Evolutionary conservation across 192 early-diverging fungal species (phyloP), one percentile per base, ranked within the genome.

Genomic region (Podila epigama): DNA sequence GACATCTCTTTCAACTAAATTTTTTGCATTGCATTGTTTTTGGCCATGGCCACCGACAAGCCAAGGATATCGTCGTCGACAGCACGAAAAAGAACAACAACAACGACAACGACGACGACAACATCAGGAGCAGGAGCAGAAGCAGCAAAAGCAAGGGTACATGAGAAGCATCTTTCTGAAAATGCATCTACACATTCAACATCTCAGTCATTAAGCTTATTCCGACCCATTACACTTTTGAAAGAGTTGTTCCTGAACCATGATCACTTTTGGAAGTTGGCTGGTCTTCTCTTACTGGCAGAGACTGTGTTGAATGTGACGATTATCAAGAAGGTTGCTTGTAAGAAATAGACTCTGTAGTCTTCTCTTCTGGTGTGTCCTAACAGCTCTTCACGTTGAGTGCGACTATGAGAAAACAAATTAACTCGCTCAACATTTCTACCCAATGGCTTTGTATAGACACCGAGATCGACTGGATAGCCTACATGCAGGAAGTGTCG

Each of bases 391-490:
- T n/a, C n/a, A n/a, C n/a, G n/a, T n/a, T n/a, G n/a, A n/a, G n/a
- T n/a, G n/a, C n/a, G n/a, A n/a, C n/a, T n/a, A n/a, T n/a, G n/a
- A 25, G 18, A 40, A 2, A 22, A 29, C 11, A 25, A 20, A 36
- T 58, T 58, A 20, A 51, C 4, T 15, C 34, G 4, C 1, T 15
- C 2, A 13, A 39, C 20, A 35, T 57, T 50, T 5, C 35, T 53
- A 4, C 10, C 15, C 12, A 11, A 28, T 31, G 20, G 53, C 37
- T 67, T 51, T 13, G 22, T n/a, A 20, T 63, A 88, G 87, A 98
- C 75, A 97, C 97, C 3, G 95, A 99, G 75, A 99, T 99, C 64
- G 97, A 99, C 83, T 99, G 95, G 95, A 83, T 71, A 18, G 90
- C 97, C 12, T 99, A 99, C 64, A 97, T 99, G 95, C 93, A 98